These are phyloP conservation scores for Alternaria conjuncta DNA, from an alignment of 2,329 filamentous ascomycete species.

Conservation along the genomic window DNA sequence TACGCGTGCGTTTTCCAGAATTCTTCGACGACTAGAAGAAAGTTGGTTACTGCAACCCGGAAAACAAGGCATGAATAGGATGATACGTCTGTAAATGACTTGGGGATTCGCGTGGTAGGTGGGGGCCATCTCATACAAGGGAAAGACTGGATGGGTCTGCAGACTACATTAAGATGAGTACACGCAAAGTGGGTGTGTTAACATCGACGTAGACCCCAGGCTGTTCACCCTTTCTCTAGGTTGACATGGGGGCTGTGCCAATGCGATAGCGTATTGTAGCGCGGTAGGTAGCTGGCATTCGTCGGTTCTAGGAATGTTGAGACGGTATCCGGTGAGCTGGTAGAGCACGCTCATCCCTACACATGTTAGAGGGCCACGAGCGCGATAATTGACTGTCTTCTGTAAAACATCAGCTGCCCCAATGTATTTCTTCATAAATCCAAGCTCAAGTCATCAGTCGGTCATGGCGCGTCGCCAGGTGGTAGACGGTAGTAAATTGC, in stretches of 20 bases:
- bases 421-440: background rate
- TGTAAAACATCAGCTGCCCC: background rate
- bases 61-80: background rate
- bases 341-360: background rate
- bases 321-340: background rate
- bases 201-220: background rate
- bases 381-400: background rate
- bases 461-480: background rate
- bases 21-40: background rate
- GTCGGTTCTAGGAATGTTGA: background rate
- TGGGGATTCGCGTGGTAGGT: background rate
- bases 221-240: background rate
- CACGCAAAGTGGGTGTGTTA: background rate
- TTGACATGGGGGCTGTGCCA: background rate
- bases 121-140: background rate
- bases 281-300: background rate
- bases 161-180: background rate
- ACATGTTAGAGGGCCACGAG: background rate
- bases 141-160: background rate
- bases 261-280: background rate
- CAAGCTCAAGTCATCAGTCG: background rate
- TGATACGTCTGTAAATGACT: background rate
- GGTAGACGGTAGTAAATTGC: conserved; percentile 28
- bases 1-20: background rate
- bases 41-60: background rate